Base-by-base conservation (phyloP, 768 basidiomycete genomes). In the Ramaria rubella region DNA sequence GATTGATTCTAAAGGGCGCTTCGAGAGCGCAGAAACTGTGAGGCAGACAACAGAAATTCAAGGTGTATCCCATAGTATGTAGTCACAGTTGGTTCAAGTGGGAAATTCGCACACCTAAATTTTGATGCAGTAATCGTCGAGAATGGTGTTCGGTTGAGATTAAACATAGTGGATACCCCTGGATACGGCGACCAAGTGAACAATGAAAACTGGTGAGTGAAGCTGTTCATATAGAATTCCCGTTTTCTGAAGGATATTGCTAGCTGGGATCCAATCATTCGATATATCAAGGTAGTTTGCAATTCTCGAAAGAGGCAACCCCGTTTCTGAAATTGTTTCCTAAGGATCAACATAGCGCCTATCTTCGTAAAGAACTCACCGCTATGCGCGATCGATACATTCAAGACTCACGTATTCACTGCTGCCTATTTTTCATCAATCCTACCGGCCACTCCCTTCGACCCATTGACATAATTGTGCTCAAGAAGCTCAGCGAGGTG, bases 321-420 rank as follows among this genome's bases (percentile, higher is more conserved):
- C 53, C n/a, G 24, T 26, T 26, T 42, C 46, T 52, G 45, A 45
- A 23, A 55, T 62, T 61, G 67, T n/a, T 19, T n/a, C n/a, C n/a
- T n/a, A 34, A 75, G 65, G 95, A 98, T 78, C 95, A 98, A 70
- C 95, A 98, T 78, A 94, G 91, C 69, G 92, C 94, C 36, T 98
- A 96, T 74, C 82, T 99, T 53, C 90, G 96, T 72, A 98, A 98
- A 75, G 95, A 99, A 77, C 79, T 98, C 62, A 98, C 96, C 3
- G 95, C 96, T 2, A 93, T 93, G 88, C 90, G 96, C 61, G 95
- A 98, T 80, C 88, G 92, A 53, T 90, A 94, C 75, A 99, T 99
- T 65, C 89, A 90, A 68, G 96, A 99, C 75, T 96, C 95, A 17
- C 87, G 95, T 60, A 96, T 99, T 60, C 95, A 99, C 79, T 97